Conservation (phyloP, 1,284 basidiomycete genomes). For the Cryptococcus sp. region DNA sequence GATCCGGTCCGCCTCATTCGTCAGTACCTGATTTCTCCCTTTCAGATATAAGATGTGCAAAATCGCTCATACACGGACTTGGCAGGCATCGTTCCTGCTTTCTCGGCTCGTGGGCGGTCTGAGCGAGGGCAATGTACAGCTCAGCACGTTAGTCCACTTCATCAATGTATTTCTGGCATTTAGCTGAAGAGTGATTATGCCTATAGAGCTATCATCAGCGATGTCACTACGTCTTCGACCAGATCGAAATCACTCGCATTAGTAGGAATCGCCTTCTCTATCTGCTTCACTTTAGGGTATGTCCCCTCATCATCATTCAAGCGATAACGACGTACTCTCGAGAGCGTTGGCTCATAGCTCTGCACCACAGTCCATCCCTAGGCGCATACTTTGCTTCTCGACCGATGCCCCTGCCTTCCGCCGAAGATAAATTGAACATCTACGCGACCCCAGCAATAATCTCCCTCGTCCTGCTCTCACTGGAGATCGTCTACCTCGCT, state of each 20-base stretch:
- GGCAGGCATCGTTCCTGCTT: constrained; percentile 69
- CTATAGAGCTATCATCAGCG: constrained; percentile 79
- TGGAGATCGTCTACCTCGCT: constrained; percentile 73
- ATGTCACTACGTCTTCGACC: constrained; percentile 73
- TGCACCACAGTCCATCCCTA: constrained; percentile 59
- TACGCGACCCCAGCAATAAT: constrained; percentile 81
- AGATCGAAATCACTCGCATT: constrained; percentile 83
- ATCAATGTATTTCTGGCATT: not conserved
- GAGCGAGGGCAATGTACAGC: constrained; percentile 69
- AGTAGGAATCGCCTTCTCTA: constrained; percentile 88
- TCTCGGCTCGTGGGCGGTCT: constrained; percentile 84
- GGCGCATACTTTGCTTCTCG: constrained; percentile 55
- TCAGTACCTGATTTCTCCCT: constrained; percentile 20
- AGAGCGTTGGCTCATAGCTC: constrained; percentile 36
- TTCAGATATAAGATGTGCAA: not conserved
- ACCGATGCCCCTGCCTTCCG: constrained; percentile 31
- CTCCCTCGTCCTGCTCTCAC: constrained; percentile 67
- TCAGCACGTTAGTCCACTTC: constrained; percentile 50
- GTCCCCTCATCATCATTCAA: constrained; percentile 8
- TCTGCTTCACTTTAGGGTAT: constrained; percentile 72
- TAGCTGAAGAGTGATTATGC: not conserved
- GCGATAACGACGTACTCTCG: constrained; percentile 46
- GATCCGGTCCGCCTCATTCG: constrained; percentile 81
- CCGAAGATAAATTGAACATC: constrained; percentile 65
- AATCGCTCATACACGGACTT: not conserved